Evolutionary conservation across 2,329 filamentous ascomycete species (phyloP).

Genomic region (Corniculantispora saksenae): DNA sequence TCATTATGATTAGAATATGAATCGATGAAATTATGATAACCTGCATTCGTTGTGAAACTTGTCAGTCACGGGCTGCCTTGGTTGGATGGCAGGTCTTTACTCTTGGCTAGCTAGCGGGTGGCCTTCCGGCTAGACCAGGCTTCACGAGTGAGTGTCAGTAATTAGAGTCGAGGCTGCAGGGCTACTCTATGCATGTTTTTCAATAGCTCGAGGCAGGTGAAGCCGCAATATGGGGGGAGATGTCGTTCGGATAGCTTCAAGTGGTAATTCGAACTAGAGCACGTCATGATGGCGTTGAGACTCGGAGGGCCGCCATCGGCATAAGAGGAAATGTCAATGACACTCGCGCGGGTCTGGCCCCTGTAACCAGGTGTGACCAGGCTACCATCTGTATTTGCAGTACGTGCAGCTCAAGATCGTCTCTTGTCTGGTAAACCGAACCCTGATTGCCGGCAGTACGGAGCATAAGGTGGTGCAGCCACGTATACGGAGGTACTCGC

Average conservation of each 20-base stretch:
- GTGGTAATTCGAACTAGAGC: slow-evolving; percentile 1
- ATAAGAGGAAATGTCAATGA: background rate
- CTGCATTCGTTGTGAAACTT: background rate
- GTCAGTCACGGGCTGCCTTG: background rate
- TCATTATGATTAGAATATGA: background rate
- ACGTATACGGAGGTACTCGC: too few species aligned
- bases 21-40: background rate
- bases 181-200: background rate
- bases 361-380: too few species aligned
- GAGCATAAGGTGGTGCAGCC: too few species aligned
- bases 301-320: background rate
- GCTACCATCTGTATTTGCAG: background rate
- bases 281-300: slow-evolving; percentile 16
- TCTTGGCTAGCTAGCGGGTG: background rate
- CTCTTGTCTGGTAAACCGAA: background rate
- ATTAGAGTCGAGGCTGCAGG: background rate
- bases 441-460: too few species aligned
- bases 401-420: background rate
- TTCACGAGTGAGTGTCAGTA: background rate
- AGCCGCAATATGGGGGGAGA: background rate
- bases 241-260: background rate
- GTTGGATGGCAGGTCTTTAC: background rate
- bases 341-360: background rate
- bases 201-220: background rate
- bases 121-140: background rate